Conservation (phyloP, 225 moss, liverwort and hornwort species). For the Rhytidiadelphus loreus region DNA sequence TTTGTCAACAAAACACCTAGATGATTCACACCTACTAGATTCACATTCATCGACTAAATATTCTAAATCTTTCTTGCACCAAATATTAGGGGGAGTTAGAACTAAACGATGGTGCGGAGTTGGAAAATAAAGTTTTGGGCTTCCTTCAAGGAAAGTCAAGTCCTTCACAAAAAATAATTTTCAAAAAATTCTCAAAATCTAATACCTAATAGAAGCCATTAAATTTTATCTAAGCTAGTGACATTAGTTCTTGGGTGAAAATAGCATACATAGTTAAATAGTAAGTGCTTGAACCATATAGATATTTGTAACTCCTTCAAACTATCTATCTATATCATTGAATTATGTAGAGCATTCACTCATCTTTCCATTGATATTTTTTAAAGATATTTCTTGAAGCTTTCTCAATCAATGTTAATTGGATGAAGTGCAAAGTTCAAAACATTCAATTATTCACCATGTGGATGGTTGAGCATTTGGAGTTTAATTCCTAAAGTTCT, state of each 20-base stretch:
- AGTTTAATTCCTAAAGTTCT: neutral
- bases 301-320: neutral
- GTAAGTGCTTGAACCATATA: neutral
- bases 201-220: neutral
- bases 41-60: neutral
- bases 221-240: neutral
- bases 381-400: neutral
- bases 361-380: neutral
- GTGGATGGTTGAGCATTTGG: neutral
- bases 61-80: neutral
- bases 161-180: neutral
- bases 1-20: no score
- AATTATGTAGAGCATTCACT: neutral
- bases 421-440: neutral
- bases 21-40: accelerated
- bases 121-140: neutral
- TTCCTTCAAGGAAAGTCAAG: neutral
- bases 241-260: neutral
- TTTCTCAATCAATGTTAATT: neutral
- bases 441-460: neutral
- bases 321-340: neutral
- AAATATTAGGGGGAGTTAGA: neutral
- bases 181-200: neutral
- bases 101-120: neutral
- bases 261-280: neutral